Evolutionary conservation across 163 green algal genomes (phyloP).

Genomic region (Volvox carteri): DNA sequence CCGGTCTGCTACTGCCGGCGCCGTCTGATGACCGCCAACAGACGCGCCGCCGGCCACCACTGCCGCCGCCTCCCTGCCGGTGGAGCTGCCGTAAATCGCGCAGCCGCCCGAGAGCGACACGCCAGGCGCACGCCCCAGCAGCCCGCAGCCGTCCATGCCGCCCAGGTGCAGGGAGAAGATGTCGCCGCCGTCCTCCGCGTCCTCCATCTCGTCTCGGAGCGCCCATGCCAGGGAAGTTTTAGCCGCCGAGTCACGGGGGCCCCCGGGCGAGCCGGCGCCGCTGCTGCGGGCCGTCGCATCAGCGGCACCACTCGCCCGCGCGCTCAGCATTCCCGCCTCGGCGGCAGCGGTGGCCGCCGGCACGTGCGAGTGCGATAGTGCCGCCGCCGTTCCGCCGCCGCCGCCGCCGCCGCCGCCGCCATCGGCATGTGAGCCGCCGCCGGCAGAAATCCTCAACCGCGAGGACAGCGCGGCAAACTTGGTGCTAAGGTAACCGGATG

Average conservation of each 20-base stretch:
- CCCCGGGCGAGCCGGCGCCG: conserved; percentile 1
- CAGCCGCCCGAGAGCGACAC: conserved; percentile 5
- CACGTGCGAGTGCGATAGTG: neutral
- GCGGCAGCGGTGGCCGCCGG: neutral
- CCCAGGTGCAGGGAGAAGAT: conserved; percentile 44
- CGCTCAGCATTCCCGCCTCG: neutral
- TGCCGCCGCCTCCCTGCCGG: neutral
- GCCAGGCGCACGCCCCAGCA: neutral
- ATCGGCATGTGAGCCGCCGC: neutral
- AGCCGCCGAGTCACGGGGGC: neutral
- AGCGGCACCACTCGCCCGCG: neutral
- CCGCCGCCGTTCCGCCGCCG: neutral
- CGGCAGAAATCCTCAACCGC: neutral
- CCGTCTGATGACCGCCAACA: neutral
- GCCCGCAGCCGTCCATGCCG: conserved; percentile 32
- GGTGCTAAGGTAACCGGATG: neutral
- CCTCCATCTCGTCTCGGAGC: conserved; percentile 19
- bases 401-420: neutral
- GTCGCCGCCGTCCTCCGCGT: conserved; percentile 34
- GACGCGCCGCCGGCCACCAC: neutral
- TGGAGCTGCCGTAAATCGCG: too few species aligned
- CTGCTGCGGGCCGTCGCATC: neutral
- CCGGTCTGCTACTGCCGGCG: neutral
- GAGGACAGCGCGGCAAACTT: conserved; percentile 20
- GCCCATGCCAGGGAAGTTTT: conserved; percentile 1